Evolutionary conservation across 495 filamentous ascomycete genomes (phyloP), one percentile per base, ranked within the genome.

Genomic region (Hypoxylon subgilvum): DNA sequence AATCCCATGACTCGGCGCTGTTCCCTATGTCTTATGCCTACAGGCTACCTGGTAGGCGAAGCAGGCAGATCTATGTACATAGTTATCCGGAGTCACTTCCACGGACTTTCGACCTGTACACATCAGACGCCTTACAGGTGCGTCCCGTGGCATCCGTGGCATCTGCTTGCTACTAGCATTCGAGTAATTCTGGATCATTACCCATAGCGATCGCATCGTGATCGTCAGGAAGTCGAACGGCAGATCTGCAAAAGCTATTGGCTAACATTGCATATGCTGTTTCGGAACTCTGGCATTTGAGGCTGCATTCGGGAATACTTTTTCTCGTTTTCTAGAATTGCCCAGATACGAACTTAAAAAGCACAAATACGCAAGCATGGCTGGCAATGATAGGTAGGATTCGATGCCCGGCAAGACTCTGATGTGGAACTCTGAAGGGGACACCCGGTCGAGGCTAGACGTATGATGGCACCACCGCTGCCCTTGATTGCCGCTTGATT

Each of bases 331-430:
- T 63, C 53, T 57, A 53, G 48, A 53, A 49, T n/a, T n/a, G n/a
- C n/a, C n/a, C n/a, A 39, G 16, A 52, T 48, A 40, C 32, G 54
- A 50, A 58, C 48, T 40, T 36, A 50, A 54, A 58, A 49, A 50
- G 49, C 53, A 50, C 49, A 50, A 63, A 46, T 35, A 32, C 38
- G 40, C 44, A 54, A 54, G 43, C 39, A 34, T 41, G 44, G 42
- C 18, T 50, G 27, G 43, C 38, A 40, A 16, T 25, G 48, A 54
- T 48, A 35, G 54, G 16, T 48, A 35, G 54, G 16, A 39, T 23
- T 10, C 41, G n/a, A 64, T 51, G 53, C 61, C 53, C 53, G 53
- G 43, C 30, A 28, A 59, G 43, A 58, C 54, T 55, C 46, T 46
- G 60, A 58, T 64, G 49, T 54, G 49, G 52, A 40, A 43, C 36